phyloP scores from a whole-genome alignment of 768 basidiomycete genomes.

The Suillus subluteus region DNA sequence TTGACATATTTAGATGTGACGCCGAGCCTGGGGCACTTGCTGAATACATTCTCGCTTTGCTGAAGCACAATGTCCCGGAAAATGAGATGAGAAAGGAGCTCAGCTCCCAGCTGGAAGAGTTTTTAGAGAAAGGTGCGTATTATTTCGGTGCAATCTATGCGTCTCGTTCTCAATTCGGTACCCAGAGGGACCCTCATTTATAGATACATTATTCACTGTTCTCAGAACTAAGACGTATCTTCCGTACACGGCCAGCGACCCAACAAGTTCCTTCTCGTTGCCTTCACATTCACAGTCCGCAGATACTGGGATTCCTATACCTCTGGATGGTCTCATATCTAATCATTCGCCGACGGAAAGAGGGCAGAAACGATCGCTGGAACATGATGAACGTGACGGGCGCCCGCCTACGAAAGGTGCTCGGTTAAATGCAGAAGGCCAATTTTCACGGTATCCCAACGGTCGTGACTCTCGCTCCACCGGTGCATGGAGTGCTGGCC shows the following conservation, averaged over 20 bases:
- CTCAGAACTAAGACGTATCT: slow-evolving; percentile 86
- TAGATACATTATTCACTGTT: slow-evolving; percentile 83
- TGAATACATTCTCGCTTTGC: slow-evolving; percentile 91
- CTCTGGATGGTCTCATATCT: slow-evolving; percentile 64
- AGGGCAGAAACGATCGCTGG: slow-evolving; percentile 65
- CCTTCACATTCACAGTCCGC: slow-evolving; percentile 39
- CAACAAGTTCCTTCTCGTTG: slow-evolving; percentile 37
- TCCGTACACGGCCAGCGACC: slow-evolving; percentile 62
- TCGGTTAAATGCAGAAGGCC: slow-evolving; percentile 63
- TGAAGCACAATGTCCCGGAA: slow-evolving; percentile 89
- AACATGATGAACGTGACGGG: slow-evolving; percentile 63
- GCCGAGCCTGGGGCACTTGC: slow-evolving; percentile 93
- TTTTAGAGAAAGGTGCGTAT: slow-evolving; percentile 83
- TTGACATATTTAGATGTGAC: slow-evolving; percentile 72
- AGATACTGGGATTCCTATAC: slow-evolving; percentile 80
- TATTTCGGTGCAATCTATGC: neutral
- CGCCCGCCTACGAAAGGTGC: slow-evolving; percentile 72
- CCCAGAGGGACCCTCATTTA: slow-evolving; percentile 72
- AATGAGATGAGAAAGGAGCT: slow-evolving; percentile 82
- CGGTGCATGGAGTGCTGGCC: slow-evolving; percentile 44
- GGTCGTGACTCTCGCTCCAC: slow-evolving; percentile 44
- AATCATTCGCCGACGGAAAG: slow-evolving; percentile 52
- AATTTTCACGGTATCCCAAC: slow-evolving; percentile 64
- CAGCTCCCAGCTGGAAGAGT: slow-evolving; percentile 80
- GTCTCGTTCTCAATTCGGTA: slow-evolving; percentile 18